A percentile compares a stretch with the other conserved stretches of the same genome.
These are phyloP conservation scores for Lolium perenne DNA, from an alignment of 176 grass and related monocot genomes.

Conservation along the genomic window DNA sequence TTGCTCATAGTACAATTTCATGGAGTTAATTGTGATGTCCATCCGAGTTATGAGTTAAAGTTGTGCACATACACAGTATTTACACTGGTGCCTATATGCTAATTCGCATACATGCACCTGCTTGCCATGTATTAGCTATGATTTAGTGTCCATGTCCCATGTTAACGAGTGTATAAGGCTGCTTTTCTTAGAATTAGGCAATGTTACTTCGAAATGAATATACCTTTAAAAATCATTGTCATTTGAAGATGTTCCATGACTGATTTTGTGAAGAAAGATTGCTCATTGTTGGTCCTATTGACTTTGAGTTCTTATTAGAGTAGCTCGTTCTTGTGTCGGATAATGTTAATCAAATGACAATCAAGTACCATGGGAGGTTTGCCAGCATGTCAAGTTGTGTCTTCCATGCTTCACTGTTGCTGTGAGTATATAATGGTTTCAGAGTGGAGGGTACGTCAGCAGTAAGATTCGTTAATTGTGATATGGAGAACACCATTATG, in stretches of 20 bases:
- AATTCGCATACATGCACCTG: background rate
- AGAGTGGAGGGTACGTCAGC: background rate
- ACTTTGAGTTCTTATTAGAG: background rate
- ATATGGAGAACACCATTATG: too few relatives aligned
- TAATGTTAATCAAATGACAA: background rate
- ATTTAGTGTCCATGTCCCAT: background rate
- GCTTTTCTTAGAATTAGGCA: constrained; percentile 7
- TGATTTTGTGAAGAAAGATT: background rate
- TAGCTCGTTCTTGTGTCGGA: background rate
- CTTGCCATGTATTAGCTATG: background rate
- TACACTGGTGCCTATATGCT: background rate
- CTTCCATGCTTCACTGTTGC: background rate
- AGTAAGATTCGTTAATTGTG: too few relatives aligned
- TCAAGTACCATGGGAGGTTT: background rate
- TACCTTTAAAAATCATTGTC: background rate
- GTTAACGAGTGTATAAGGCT: background rate
- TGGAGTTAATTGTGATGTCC: background rate
- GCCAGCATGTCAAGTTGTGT: background rate
- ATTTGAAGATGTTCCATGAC: background rate
- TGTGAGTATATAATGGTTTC: background rate
- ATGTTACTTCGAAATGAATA: background rate
- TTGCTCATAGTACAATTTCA: background rate
- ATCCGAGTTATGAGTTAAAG: background rate
- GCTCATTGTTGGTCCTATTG: background rate
- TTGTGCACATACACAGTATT: background rate